These are phyloP conservation scores for Fremontodendron californicum DNA, from an alignment of 345 rosid genomes.

Conservation along the genomic window DNA sequence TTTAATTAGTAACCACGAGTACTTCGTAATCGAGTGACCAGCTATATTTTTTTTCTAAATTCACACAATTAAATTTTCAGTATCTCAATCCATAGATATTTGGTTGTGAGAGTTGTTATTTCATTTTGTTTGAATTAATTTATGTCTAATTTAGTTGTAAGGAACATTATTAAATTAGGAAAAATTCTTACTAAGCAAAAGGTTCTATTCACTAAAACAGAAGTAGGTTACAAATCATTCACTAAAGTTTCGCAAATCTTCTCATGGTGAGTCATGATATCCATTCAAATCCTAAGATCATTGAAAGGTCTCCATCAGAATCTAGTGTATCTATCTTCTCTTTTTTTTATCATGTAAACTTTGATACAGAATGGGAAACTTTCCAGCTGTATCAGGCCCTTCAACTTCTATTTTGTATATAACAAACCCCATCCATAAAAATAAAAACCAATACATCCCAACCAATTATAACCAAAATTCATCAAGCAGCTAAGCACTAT, in stretches of 20 bases:
- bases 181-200: not conserved
- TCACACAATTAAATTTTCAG: not conserved
- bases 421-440: not conserved
- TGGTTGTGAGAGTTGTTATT: not conserved
- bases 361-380: not conserved
- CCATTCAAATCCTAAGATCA: not conserved
- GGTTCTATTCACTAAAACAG: not conserved
- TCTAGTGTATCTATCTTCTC: not conserved
- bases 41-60: not conserved
- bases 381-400: not conserved
- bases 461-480: not conserved
- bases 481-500: not conserved
- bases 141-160: not conserved
- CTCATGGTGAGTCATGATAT: not conserved
- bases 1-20: not conserved
- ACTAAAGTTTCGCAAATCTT: not conserved
- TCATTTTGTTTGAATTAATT: not conserved
- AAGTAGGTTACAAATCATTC: slow-evolving; percentile 1
- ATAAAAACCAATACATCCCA: not conserved
- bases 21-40: not conserved
- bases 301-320: not conserved
- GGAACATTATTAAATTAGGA: not conserved
- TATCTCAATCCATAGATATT: not conserved
- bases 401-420: not conserved
- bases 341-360: not conserved